Evolutionary conservation across 345 rosid species (phyloP), one percentile per base, ranked within the genome.

Genomic region (Lepidium aucheri): DNA sequence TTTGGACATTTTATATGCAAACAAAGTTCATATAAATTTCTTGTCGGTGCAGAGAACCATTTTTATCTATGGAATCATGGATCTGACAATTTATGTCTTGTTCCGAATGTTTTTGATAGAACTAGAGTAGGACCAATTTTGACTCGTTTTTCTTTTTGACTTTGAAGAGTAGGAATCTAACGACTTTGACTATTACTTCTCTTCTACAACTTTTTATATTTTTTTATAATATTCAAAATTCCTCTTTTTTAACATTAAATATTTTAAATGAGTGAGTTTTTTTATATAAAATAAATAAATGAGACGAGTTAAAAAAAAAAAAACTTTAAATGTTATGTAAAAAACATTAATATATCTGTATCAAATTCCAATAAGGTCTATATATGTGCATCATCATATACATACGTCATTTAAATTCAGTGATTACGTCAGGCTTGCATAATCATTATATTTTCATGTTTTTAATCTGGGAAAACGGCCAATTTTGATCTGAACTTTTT

Each of bases 81-180:
- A 40, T 34, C 4, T 8, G 69, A 65, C 65, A 57, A 47, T 17
- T 60, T 41, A 7, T 40, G 68, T 52, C 59, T 69, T n/a, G 67
- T 36, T 45, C 45, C 11, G 50, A 17, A 36, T 53, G 55, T 70
- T 36, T 13, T 14, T 53, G n/a, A 17, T 44, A 11, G 32, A 35
- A 35, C 24, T 53, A 53, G 30, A 5, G 57, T 44, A 44, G 57
- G 64, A 71, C 75, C 75, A 54, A 36, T 41, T n/a, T 36, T 45
- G 57, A 54, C 35, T 44, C 43, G 64, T 54, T 55, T 11, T 63
- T 50, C 53, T n/a, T 8, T 28, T 1, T 28, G 54, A 54, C 69
- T 70, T 63, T 54, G 64, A 63, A 8, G 0, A 11, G 17, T 10
- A 17, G 43, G 49, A 28, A 28, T 45, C 69, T 34, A 36, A 42